phyloP scores from a whole-genome alignment of 2,329 filamentous ascomycete genomes.

The Setomelanomma holmii region DNA sequence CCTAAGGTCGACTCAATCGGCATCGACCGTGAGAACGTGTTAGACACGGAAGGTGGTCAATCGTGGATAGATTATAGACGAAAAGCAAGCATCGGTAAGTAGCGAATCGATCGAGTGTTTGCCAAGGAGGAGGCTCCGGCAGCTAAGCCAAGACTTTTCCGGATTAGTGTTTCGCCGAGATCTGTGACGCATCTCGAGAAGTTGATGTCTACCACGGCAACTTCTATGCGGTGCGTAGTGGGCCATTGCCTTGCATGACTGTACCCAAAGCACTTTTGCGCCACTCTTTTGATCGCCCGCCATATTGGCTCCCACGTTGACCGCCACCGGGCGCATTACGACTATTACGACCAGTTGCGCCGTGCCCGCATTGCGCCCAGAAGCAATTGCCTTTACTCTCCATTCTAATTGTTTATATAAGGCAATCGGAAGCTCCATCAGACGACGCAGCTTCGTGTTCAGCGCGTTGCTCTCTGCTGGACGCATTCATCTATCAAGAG shows the following conservation, averaged over 20 bases:
- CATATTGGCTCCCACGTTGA: constrained; percentile 41
- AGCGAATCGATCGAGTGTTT: neutral
- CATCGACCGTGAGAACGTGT: too few species aligned
- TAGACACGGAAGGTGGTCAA: too few species aligned
- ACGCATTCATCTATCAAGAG: constrained; percentile 4
- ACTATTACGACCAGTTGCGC: constrained; percentile 26
- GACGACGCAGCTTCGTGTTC: constrained; percentile 3
- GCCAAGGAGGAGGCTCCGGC: neutral
- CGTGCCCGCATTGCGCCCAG: constrained; percentile 19
- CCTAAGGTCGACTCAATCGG: too few species aligned
- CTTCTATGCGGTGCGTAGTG: neutral
- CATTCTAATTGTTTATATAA: neutral
- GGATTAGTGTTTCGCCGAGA: constrained; percentile 7
- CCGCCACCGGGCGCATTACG: constrained; percentile 34
- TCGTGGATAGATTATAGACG: neutral
- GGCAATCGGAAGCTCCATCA: neutral
- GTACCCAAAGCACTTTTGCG: constrained; percentile 7
- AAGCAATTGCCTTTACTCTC: constrained; percentile 2
- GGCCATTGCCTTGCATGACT: constrained; percentile 5
- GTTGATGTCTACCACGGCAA: neutral
- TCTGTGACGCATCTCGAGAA: constrained; percentile 15
- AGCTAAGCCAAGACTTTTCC: neutral
- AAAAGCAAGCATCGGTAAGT: too few species aligned
- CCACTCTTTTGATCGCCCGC: constrained; percentile 15
- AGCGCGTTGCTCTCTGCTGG: neutral